A percentile compares a stretch with the other conserved stretches of the same genome.
These are phyloP conservation scores for Ogataea chonburiensis DNA, from an alignment of 805 yeast genomes.

Conservation along the genomic window DNA sequence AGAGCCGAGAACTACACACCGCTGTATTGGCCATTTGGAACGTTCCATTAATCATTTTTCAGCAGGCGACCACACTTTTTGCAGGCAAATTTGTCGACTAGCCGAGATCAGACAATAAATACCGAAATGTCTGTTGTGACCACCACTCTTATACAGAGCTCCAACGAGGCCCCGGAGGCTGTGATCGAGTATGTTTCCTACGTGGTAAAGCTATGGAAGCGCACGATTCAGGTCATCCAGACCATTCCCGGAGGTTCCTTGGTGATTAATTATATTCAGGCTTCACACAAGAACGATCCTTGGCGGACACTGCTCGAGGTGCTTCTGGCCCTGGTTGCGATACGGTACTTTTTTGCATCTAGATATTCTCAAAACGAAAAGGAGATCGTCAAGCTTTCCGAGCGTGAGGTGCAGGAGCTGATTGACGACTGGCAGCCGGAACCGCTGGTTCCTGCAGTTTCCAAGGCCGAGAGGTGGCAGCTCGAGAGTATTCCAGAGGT, in stretches of 20 bases:
- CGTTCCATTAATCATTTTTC: too few relatives aligned
- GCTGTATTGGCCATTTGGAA: too few relatives aligned
- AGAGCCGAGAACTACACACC: neutral
- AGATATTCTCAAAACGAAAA: slow-evolving; percentile 74
- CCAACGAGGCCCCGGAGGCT: slow-evolving; percentile 26
- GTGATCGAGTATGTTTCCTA: slow-evolving; percentile 28
- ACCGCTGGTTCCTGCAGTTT: slow-evolving; percentile 62
- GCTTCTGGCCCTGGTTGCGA: slow-evolving; percentile 73
- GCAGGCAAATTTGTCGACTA: slow-evolving; percentile 7
- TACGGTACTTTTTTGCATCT: slow-evolving; percentile 76
- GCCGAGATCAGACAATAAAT: slow-evolving; percentile 1
- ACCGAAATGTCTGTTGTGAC: slow-evolving; percentile 20
- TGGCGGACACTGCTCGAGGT: slow-evolving; percentile 82
- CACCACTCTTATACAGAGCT: slow-evolving; percentile 12
- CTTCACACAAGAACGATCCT: slow-evolving; percentile 93
- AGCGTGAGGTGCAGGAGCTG: slow-evolving; percentile 73
- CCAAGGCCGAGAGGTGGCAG: slow-evolving; percentile 57
- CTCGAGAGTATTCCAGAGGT: slow-evolving; percentile 62
- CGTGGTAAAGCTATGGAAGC: slow-evolving; percentile 28
- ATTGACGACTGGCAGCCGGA: slow-evolving; percentile 92
- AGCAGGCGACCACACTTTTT: slow-evolving; percentile 5
- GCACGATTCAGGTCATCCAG: slow-evolving; percentile 22
- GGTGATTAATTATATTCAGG: slow-evolving; percentile 67
- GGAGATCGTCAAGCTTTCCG: slow-evolving; percentile 59
- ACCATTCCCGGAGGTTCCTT: slow-evolving; percentile 56